Percentiles rank a stretch among this genome's conserved stretches.
These are phyloP conservation scores for Pterocarpus santalinus DNA, from an alignment of 306 rosid genomes.

Conservation along the genomic window DNA sequence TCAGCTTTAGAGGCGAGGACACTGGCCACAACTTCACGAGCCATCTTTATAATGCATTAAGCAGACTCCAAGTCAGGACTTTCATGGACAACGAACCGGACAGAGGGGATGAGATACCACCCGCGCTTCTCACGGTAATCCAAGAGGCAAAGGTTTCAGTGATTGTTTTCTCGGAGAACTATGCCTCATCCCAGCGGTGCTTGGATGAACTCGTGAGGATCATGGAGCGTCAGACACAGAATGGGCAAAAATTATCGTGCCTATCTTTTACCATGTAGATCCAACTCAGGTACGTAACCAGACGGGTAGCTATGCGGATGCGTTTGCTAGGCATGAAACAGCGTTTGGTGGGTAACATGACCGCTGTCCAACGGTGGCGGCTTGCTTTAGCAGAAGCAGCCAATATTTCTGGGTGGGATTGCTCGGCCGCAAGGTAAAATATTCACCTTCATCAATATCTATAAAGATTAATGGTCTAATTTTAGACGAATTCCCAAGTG, in stretches of 20 bases:
- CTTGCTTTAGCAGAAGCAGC: slow-evolving; percentile 43
- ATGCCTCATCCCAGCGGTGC: slow-evolving; percentile 48
- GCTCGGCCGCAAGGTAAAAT: slow-evolving; percentile 41
- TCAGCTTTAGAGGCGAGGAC: slow-evolving; percentile 44
- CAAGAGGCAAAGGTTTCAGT: slow-evolving; percentile 25
- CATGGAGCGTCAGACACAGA: slow-evolving; percentile 23
- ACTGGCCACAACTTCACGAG: slow-evolving; percentile 41
- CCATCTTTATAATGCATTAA: slow-evolving; percentile 45
- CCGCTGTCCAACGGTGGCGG: slow-evolving; percentile 39
- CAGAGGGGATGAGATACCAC: slow-evolving; percentile 52
- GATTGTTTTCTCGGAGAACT: slow-evolving; percentile 35
- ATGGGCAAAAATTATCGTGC: slow-evolving; percentile 37
- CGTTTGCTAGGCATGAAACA: slow-evolving; percentile 32
- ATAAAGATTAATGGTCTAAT: too few species aligned
- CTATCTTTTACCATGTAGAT: slow-evolving; percentile 39
- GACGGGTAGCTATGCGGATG: slow-evolving; percentile 31
- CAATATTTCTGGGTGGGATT: slow-evolving; percentile 53
- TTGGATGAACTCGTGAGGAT: slow-evolving; percentile 47
- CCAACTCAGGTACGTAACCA: slow-evolving; percentile 47
- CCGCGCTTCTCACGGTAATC: slow-evolving; percentile 46
- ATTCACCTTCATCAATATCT: neutral
- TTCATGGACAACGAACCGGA: slow-evolving; percentile 46
- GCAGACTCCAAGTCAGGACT: slow-evolving; percentile 15
- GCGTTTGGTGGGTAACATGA: neutral
- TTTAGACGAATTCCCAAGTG: too few species aligned